Base-by-base conservation (phyloP, 768 basidiomycete genomes). In the Holtermanniella nyarrowii region DNA sequence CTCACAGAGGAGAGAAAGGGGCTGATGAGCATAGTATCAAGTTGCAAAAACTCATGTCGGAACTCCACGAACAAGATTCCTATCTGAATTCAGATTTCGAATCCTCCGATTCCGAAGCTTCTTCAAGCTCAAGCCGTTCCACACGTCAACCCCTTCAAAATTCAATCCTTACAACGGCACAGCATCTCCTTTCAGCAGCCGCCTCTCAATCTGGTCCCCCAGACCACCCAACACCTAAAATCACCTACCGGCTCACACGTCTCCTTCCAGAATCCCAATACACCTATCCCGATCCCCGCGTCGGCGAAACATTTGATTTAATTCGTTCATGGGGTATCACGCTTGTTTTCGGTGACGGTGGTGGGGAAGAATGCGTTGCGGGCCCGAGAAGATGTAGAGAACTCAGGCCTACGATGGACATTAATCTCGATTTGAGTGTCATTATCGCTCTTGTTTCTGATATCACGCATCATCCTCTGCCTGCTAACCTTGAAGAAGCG, bases 381-480 rank as follows among this genome's bases (percentile, higher is more conserved):
- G 40, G 39, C 45, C 13, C 4, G 24, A 10, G 18, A n/a, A 42
- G 58, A 24, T 44, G 53, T 53, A 22, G 55, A 20, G 24, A 23
- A 22, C 47, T 31, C 31, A 62, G 46, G 23, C 84, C 83, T 0
- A 85, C 84, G 0, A 59, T 60, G 4, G 73, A 76, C 44, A 76
- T 93, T 69, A 86, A 88, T 57, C 77, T 90, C 26, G 89, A 93
- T 63, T 76, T 93, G 11, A 89, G 86, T 0, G 77, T 85, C 1
- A 77, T 93, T 43, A 84, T 93, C 49, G 88, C 89, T 0, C 77
- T 90, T 24, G 77, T 86, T 41, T 87, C 85, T 11, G 86, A 88
- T 56, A 80, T 87, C 47, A 83, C 85, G 0, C 88, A 90, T 68
- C 75, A 82, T 0, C 75, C 77, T 0, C 74, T 88, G 0, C 88